Conservation (phyloP, 495 filamentous ascomycete species). For the Aspergillus campestris region DNA sequence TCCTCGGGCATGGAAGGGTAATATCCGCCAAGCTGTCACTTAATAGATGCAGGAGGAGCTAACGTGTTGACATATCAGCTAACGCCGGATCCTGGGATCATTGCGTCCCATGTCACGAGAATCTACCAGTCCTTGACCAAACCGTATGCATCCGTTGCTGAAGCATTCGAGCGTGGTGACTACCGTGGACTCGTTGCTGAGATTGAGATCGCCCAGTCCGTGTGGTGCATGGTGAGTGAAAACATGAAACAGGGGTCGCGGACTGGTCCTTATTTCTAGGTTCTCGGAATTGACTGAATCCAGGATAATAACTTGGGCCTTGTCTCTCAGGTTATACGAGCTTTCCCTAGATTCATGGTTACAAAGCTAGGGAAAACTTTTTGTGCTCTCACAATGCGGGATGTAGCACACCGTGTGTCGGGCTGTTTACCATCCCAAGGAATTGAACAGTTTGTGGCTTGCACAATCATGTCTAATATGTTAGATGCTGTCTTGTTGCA, state of each 20-base stretch:
- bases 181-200: conserved; percentile 50
- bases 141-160: conserved; percentile 62
- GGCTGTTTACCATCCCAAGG: conserved; percentile 33
- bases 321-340: conserved; percentile 41
- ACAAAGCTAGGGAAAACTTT: conserved; percentile 36
- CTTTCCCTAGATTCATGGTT: conserved; percentile 39
- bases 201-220: conserved; percentile 39
- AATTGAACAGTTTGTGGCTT: conserved; percentile 41
- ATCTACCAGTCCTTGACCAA: conserved; percentile 51
- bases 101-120: conserved; percentile 43
- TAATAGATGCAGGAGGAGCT: neutral
- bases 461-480: conserved; percentile 44
- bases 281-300: conserved; percentile 5
- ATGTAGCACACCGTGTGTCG: conserved; percentile 29
- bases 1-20: conserved; percentile 65
- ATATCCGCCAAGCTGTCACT: conserved; percentile 16
- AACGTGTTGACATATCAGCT: conserved; percentile 17
- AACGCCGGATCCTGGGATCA: conserved; percentile 32
- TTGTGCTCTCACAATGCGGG: conserved; percentile 36
- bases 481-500: conserved; percentile 37
- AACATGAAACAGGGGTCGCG: neutral
- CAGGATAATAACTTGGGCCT: conserved; percentile 53
- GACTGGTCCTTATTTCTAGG: neutral
- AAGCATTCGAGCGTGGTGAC: conserved; percentile 56
- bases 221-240: conserved; percentile 53